phyloP scores from a whole-genome alignment of 163 green algal species.

The Chloromonas sp. region DNA sequence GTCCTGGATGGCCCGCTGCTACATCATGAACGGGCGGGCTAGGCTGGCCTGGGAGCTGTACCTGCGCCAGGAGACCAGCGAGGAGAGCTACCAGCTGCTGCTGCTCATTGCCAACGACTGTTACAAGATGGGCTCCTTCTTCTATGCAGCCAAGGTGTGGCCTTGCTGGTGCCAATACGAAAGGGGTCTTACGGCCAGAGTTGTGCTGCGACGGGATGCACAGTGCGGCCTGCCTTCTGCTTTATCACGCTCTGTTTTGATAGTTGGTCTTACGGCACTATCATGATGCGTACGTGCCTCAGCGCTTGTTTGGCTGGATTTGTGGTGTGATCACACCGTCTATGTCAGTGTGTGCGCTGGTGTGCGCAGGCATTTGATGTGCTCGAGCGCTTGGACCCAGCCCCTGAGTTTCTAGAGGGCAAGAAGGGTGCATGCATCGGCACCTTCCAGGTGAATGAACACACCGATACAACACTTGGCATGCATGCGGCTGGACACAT shows the following conservation, averaged over 20 bases:
- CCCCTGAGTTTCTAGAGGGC: conserved; percentile 66
- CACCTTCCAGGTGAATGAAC: conserved; percentile 48
- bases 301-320: too few relatives aligned
- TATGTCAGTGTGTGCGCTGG: background rate
- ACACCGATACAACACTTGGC: background rate
- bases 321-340: background rate
- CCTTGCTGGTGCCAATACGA: background rate
- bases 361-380: conserved; percentile 66
- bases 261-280: too few relatives aligned
- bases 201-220: background rate
- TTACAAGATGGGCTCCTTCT: conserved; percentile 72
- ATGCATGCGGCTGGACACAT: background rate
- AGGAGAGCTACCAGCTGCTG: conserved; percentile 59
- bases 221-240: background rate
- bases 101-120: conserved; percentile 80
- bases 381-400: conserved; percentile 68
- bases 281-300: too few relatives aligned
- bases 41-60: conserved; percentile 71
- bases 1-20: conserved; percentile 61
- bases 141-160: conserved; percentile 54
- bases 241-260: background rate
- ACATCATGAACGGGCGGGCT: conserved; percentile 58
- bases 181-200: too few relatives aligned
- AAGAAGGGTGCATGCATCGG: conserved; percentile 73
- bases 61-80: conserved; percentile 51